phyloP scores from a whole-genome alignment of 139 green algal genomes.

The Cymbomonas tetramitiformis region DNA sequence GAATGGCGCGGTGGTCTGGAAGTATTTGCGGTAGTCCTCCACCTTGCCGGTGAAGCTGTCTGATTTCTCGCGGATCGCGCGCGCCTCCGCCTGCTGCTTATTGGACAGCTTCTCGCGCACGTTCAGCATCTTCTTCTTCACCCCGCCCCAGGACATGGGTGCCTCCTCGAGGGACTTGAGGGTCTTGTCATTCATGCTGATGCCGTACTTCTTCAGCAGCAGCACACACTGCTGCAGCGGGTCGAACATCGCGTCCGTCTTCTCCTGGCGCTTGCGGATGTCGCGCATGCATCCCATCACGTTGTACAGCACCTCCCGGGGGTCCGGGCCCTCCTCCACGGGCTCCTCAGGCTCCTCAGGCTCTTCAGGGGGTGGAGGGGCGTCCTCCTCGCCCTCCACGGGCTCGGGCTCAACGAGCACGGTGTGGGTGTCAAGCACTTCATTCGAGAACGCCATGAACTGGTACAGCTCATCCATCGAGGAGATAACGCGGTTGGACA shows the following conservation, averaged over 20 bases:
- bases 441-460: no score
- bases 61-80: conserved; percentile 56
- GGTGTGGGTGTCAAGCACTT: no score
- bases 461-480: conserved; percentile 54
- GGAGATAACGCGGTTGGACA: conserved; percentile 45
- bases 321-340: no score
- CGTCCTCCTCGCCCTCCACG: not conserved
- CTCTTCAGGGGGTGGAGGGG: no score
- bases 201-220: conserved; percentile 48
- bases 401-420: no score
- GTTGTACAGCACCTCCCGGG: conserved; percentile 44
- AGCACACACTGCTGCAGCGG: conserved; percentile 56
- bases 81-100: conserved; percentile 57
- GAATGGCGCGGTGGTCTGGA: conserved; percentile 59
- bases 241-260: conserved; percentile 70
- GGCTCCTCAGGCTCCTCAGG: conserved; percentile 23
- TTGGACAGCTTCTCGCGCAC: conserved; percentile 48
- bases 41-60: conserved; percentile 61
- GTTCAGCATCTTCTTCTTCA: conserved; percentile 61
- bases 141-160: conserved; percentile 36
- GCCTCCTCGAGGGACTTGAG: conserved; percentile 51
- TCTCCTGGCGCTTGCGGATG: conserved; percentile 54
- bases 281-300: conserved; percentile 72
- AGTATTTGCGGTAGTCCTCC: conserved; percentile 63
- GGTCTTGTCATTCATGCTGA: conserved; percentile 36